phyloP scores from a whole-genome alignment of 2,329 filamentous ascomycete genomes.

The Colletotrichum cordylinicola region DNA sequence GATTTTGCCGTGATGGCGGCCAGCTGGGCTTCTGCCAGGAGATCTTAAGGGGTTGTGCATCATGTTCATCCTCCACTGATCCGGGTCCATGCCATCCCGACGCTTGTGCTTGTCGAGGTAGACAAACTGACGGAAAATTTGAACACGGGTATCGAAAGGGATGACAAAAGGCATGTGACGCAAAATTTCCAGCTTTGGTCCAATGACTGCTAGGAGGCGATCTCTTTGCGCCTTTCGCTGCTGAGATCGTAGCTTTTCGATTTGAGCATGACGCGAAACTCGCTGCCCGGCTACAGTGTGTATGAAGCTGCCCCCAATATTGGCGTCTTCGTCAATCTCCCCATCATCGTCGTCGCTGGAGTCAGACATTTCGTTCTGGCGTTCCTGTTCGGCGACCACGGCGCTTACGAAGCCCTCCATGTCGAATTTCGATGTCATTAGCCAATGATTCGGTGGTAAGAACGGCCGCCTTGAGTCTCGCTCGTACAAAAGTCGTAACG shows the following conservation, averaged over 20 bases:
- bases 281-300: conserved; percentile 58
- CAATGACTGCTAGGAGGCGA: conserved; percentile 78
- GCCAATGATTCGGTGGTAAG: conserved; percentile 84
- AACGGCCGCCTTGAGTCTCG: conserved; percentile 89
- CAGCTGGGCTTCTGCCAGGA: conserved; percentile 44
- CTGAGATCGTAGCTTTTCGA: conserved; percentile 68
- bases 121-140: conserved; percentile 95
- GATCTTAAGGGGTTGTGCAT: conserved; percentile 20
- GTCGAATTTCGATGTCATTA: conserved; percentile 88
- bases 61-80: conserved; percentile 27
- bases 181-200: conserved; percentile 86
- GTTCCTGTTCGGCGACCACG: conserved; percentile 87
- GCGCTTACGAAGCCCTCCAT: conserved; percentile 87
- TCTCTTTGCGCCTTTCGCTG: conserved; percentile 72
- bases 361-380: conserved; percentile 62
- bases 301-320: conserved; percentile 14
- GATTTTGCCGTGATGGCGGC: conserved; percentile 79
- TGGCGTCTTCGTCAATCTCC: conserved; percentile 31
- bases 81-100: conserved; percentile 65
- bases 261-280: conserved; percentile 65
- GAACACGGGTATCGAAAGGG: conserved; percentile 87
- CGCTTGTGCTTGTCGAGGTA: conserved; percentile 77
- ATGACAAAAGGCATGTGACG: conserved; percentile 98
- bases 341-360: conserved; percentile 39
- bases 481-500: conserved; percentile 89